Base-by-base conservation (phyloP, 164 flowering plant genomes). In the Tinospora cordifolia region DNA sequence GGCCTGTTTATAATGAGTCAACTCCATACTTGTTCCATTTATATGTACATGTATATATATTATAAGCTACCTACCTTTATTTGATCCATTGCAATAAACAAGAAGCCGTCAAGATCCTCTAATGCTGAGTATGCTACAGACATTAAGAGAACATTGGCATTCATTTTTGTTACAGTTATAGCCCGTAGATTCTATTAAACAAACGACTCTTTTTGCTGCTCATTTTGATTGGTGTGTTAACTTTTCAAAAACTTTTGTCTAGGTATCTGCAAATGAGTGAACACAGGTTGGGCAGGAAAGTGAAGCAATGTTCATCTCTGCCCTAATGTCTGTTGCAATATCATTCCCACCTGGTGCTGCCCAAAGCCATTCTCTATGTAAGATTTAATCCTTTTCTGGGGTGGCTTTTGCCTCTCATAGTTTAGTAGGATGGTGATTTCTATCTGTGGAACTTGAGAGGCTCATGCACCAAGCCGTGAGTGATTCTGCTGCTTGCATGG, bases 1-100 rank as follows among this genome's bases (percentile, higher is more conserved):
- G 68, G 67, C 67, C 38, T 68, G 75, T 73, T 67, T 73, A 73
- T 73, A 67, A 9, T 69, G 71, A 69, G 71, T 19, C n/a, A 22
- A 69, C 49, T 46, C 57, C 58, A 46, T 8, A 22, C 22, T 44
- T 65, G 17, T 44, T 34, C 58, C 46, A 12, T 44, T 10, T 65
- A 54, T 63, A 30, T 30, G 36, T 30, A 30, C 36, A 30, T 30
- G 4, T 30, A 30, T 2, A 30, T 65, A 68, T 54, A 72, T 66
- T 27, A 57, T 54, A 40, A 24, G 65, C 58, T 54, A 54, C 13
- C 3, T 51, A 14, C 25, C 7, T 54, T 22, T n/a, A 54, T 54
- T 19, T 19, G n/a, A 19, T 54, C 21, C n/a, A 54, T 15, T 51
- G n/a, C 58, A n/a, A n/a, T n/a, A n/a, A n/a, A n/a, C n/a, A n/a